A percentile compares a stretch with the other conserved stretches of the same genome.
These are phyloP conservation scores for Lipomyces kockii DNA, from an alignment of 805 yeast genomes.

Conservation along the genomic window DNA sequence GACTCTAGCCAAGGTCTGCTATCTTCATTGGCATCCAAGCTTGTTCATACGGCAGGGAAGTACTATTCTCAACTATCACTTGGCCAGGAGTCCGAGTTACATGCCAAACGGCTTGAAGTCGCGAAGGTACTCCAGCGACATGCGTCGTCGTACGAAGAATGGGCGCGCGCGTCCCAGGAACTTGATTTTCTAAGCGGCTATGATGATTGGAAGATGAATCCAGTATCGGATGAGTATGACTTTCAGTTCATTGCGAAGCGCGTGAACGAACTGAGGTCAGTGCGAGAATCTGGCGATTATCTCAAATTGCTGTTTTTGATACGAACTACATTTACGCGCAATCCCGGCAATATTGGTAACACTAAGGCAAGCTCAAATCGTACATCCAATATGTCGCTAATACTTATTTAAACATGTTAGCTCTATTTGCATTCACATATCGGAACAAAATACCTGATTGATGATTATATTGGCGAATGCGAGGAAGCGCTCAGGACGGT, in stretches of 20 bases:
- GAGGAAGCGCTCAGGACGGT: conserved; percentile 49
- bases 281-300: conserved; percentile 63
- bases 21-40: background rate
- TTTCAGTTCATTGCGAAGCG: conserved; percentile 60
- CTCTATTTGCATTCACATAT: conserved; percentile 77
- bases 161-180: conserved; percentile 67
- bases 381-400: background rate
- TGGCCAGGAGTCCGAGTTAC: conserved; percentile 3
- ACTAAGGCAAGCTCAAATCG: conserved; percentile 47
- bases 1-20: background rate
- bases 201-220: conserved; percentile 70
- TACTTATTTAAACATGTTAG: conserved; percentile 14
- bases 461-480: conserved; percentile 82
- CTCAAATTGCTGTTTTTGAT: conserved; percentile 69
- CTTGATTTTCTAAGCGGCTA: conserved; percentile 68
- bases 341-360: conserved; percentile 86
- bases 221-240: conserved; percentile 73
- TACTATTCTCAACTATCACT: conserved; percentile 1
- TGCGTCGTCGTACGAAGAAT: conserved; percentile 51
- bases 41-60: background rate
- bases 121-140: conserved; percentile 23
- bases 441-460: conserved; percentile 84
- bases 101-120: conserved; percentile 17
- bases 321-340: conserved; percentile 83
- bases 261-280: conserved; percentile 60